Conservation (phyloP, 2,329 filamentous ascomycete species). For the Byssoonygena ceratinophila region DNA sequence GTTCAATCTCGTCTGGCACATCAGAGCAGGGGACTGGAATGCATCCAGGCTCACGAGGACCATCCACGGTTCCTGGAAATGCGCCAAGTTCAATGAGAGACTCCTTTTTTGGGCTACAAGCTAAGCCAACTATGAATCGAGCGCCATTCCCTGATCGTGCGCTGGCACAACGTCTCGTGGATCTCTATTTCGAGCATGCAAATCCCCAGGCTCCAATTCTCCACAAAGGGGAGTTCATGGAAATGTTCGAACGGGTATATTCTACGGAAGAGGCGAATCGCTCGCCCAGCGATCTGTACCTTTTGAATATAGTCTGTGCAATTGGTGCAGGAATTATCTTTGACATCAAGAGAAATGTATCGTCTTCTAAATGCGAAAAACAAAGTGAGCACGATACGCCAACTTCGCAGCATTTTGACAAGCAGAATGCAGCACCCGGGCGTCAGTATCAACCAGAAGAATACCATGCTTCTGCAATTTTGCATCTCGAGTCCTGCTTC, state of each 20-base stretch:
- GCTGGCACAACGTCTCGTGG: conserved; percentile 60
- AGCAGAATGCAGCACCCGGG: conserved; percentile 45
- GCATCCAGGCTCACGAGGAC: conserved; percentile 47
- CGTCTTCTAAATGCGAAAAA: neutral
- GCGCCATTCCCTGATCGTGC: conserved; percentile 72
- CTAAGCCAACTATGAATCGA: conserved; percentile 73
- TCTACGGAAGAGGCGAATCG: conserved; percentile 54
- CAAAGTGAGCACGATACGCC: conserved; percentile 11
- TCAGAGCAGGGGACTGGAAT: conserved; percentile 57
- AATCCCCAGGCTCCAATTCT: conserved; percentile 93
- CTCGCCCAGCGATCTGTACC: conserved; percentile 74
- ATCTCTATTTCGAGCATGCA: conserved; percentile 88
- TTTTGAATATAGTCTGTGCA: conserved; percentile 93
- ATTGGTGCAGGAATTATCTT: conserved; percentile 92
- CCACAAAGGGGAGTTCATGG: conserved; percentile 80
- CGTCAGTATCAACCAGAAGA: conserved; percentile 74
- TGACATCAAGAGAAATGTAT: conserved; percentile 34
- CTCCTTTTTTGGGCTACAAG: conserved; percentile 94
- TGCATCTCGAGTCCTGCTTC: conserved; percentile 79
- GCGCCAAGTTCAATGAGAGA: conserved; percentile 74
- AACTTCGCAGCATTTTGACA: conserved; percentile 26
- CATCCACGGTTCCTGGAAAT: conserved; percentile 39
- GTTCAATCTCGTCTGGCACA: conserved; percentile 48
- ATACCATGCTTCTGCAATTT: conserved; percentile 88
- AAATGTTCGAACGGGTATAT: conserved; percentile 75